These are phyloP conservation scores for Elsinoe arachidis DNA, from an alignment of 2,329 filamentous ascomycete genomes.

Conservation along the genomic window DNA sequence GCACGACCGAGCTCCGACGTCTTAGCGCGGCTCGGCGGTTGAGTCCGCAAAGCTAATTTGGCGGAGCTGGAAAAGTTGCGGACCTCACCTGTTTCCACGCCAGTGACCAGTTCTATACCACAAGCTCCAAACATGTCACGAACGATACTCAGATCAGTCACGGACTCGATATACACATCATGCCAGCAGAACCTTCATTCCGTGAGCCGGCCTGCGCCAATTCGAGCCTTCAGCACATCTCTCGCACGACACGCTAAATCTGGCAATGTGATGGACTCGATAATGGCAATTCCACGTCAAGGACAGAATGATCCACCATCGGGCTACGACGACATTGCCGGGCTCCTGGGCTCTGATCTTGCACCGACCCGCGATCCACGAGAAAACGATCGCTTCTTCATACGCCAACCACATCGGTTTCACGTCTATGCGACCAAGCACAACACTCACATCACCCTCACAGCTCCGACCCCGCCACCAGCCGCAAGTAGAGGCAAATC, in stretches of 20 bases:
- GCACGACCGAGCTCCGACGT: slow-evolving; percentile 5
- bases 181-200: slow-evolving; percentile 26
- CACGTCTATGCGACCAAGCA: slow-evolving; percentile 83
- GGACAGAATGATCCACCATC: too few species aligned
- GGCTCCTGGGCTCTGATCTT: neutral
- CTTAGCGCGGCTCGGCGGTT: slow-evolving; percentile 9
- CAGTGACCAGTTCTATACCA: neutral
- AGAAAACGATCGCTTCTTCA: neutral
- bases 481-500: slow-evolving; percentile 21
- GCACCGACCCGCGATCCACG: neutral
- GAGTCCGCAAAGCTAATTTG: neutral
- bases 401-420: slow-evolving; percentile 60
- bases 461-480: slow-evolving; percentile 56
- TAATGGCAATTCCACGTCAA: neutral
- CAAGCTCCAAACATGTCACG: neutral
- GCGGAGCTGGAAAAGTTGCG: slow-evolving; percentile 7
- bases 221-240: neutral
- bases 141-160: slow-evolving; percentile 15
- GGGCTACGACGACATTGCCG: neutral
- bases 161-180: slow-evolving; percentile 29
- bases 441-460: slow-evolving; percentile 90
- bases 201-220: neutral
- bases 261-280: neutral
- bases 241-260: neutral
- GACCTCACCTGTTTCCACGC: neutral